A percentile compares a stretch with the other conserved stretches of the same genome.
These are phyloP conservation scores for Hyphopichia fennica DNA, from an alignment of 1,139 yeast species.

Conservation along the genomic window DNA sequence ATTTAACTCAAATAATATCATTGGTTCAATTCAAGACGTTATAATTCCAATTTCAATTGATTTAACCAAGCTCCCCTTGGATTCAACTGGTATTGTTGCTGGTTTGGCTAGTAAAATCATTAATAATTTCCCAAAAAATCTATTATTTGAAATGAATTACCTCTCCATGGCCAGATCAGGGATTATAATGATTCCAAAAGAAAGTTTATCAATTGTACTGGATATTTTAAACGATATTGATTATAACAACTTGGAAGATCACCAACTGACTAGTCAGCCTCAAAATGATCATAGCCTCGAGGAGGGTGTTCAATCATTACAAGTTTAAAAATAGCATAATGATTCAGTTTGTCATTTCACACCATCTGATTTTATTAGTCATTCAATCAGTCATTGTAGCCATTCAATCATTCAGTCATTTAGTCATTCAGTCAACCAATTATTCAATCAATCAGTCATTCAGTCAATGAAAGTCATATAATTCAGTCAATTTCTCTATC, in stretches of 20 bases:
- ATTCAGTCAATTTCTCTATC: too few species aligned
- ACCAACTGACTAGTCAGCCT: background rate
- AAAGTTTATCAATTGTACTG: conserved; percentile 37
- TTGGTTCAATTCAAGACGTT: conserved; percentile 60
- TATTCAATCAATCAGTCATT: background rate
- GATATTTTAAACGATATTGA: conserved; percentile 14
- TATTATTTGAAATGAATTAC: conserved; percentile 54
- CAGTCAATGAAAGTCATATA: too few species aligned
- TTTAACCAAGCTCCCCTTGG: conserved; percentile 55
- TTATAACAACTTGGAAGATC: background rate
- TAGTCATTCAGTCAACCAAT: too few species aligned
- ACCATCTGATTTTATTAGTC: background rate
- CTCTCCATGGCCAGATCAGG: conserved; percentile 65
- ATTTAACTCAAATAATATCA: conserved; percentile 40
- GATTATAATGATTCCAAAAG: conserved; percentile 59
- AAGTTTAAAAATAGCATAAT: too few species aligned
- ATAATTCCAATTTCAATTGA: conserved; percentile 61
- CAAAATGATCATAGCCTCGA: too few species aligned
- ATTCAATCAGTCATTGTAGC: background rate
- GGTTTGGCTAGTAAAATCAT: conserved; percentile 58
- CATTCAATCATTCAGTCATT: too few species aligned
- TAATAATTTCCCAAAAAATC: conserved; percentile 16
- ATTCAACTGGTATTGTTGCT: conserved; percentile 67
- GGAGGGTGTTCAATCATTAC: background rate
- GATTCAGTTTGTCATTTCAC: too few species aligned